phyloP scores from a whole-genome alignment of 345 rosid species.

The Lepidium africanum region DNA sequence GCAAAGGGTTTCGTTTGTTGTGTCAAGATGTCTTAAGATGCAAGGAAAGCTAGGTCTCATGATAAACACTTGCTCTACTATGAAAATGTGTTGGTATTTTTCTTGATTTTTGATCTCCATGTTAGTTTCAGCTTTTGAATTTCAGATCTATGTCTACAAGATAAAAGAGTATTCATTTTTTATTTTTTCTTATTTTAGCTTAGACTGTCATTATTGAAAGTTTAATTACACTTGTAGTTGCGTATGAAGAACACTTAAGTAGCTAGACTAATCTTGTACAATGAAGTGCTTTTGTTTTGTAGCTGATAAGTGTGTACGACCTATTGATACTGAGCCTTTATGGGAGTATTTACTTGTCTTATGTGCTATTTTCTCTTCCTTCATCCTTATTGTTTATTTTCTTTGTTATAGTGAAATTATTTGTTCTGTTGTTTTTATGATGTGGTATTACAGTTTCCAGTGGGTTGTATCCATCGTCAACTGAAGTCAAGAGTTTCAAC shows the following conservation, averaged over 20 bases:
- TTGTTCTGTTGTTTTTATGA: not conserved
- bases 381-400: not conserved
- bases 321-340: not conserved
- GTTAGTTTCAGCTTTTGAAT: too few species aligned
- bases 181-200: too few species aligned
- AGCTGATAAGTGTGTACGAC: not conserved
- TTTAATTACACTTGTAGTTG: too few species aligned
- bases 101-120: too few species aligned
- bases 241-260: not conserved
- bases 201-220: too few species aligned
- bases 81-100: too few species aligned
- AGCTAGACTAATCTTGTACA: not conserved
- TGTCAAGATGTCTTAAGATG: too few species aligned
- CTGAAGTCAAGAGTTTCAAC: conserved; percentile 46
- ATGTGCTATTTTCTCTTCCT: not conserved
- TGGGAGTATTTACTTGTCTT: not conserved
- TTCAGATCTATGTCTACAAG: too few species aligned
- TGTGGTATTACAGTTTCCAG: conserved; percentile 46
- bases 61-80: too few species aligned
- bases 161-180: too few species aligned
- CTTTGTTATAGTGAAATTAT: not conserved
- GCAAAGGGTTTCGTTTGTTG: too few species aligned
- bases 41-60: too few species aligned
- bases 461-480: conserved; percentile 72
- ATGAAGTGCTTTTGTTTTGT: not conserved